Percentiles rank a stretch among this genome's conserved stretches.
phyloP scores from a whole-genome alignment of 495 filamentous ascomycete genomes.

The Penicillium dipodomyicola region DNA sequence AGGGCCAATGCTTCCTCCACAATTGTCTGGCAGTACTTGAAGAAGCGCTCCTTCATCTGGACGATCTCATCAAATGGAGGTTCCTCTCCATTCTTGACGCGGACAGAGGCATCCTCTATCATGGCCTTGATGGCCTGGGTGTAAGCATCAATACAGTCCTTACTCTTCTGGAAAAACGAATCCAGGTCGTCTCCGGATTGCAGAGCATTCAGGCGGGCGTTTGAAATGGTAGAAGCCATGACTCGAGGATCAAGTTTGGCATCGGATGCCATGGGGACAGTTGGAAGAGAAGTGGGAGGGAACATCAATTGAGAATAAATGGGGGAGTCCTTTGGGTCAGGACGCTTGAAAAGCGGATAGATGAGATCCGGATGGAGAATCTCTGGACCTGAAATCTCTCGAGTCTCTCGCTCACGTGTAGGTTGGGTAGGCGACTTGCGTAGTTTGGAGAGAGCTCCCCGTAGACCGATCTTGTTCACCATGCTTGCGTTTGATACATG shows the following conservation, averaged over 20 bases:
- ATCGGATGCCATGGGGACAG: neutral
- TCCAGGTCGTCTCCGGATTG: neutral
- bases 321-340: neutral
- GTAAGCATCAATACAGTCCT: slow-evolving; percentile 1
- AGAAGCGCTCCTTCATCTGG: slow-evolving; percentile 23
- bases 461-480: neutral
- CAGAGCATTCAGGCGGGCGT: neutral
- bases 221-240: slow-evolving; percentile 1
- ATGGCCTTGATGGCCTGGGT: slow-evolving; percentile 5
- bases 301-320: neutral
- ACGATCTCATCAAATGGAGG: neutral
- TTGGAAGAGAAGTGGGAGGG: neutral
- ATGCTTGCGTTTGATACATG: neutral
- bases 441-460: neutral
- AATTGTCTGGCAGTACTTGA: slow-evolving; percentile 27
- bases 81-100: neutral
- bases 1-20: slow-evolving; percentile 16
- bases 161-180: neutral
- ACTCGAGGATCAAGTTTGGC: neutral
- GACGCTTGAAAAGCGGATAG: neutral
- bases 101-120: slow-evolving; percentile 7
- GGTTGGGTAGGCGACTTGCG: neutral
- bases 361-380: neutral
- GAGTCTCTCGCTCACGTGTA: neutral
- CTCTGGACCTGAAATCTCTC: too few species aligned